Evolutionary conservation across 2,329 filamentous ascomycete species (phyloP), one percentile per base, ranked within the genome.

Genomic region (Fusarium kyushuense): DNA sequence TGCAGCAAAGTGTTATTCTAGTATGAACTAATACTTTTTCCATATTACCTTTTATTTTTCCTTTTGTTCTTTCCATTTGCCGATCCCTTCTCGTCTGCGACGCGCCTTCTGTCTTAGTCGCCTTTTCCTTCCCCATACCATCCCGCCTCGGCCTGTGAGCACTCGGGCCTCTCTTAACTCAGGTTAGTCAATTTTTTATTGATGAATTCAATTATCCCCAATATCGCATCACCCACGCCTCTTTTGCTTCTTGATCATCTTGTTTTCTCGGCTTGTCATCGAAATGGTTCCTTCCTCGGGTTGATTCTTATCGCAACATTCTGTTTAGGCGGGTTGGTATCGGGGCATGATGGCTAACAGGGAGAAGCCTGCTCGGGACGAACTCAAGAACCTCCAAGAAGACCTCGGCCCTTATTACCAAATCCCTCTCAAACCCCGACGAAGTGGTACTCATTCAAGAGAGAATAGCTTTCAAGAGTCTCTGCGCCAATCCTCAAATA

Each of bases 391-490:
- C 41, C 77, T 79, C 60, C 68, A 71, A 46, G 76, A 78, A 69
- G 72, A 79, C 47, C 76, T 78, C 49, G 77, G 77, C 11, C 75
- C 76, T 14, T 78, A 75, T 54, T 78, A 75, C 60, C 72, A 76
- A 36, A 67, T 72, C 55, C 69, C 72, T 25, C 58, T 73, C 13
- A 69, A 71, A 36, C 70, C 68, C 21, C 63, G 72, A 56, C 61
- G 74, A 62, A 72, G 65, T 46, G 63, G 62, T 33, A 64, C 70
- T 45, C 69, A 72, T 17, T 73, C 72, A 51, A 65, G 65, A 47
- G 66, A 70, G 58, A 69, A 71, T 38, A 70, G 69, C 48, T 67
- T 71, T 51, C 65, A 70, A 42, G 72, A 74, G 54, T 67, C 70
- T 60, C 57, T 66, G 42, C 60, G 63, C 27, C 63, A 69, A 38